phyloP scores from a whole-genome alignment of 345 rosid species.

The Syzygium jambos region DNA sequence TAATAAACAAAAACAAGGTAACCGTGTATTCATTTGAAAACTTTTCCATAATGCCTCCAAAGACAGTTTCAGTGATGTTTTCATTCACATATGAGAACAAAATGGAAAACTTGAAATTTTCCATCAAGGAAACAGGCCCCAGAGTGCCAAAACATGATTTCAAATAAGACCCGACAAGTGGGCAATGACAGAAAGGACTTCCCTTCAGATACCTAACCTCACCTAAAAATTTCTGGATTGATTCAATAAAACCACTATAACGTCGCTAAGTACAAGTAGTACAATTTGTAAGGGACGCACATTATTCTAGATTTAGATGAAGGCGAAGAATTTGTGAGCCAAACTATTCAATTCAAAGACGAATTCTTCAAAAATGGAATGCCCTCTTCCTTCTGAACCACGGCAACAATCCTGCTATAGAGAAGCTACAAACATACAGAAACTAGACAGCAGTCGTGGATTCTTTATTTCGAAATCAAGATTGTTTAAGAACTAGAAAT shows the following conservation, averaged over 20 bases:
- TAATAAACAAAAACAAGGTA: background rate
- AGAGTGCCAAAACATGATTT: background rate
- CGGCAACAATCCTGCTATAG: background rate
- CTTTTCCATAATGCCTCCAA: background rate
- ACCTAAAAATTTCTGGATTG: background rate
- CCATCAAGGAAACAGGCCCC: background rate
- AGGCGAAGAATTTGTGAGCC: background rate
- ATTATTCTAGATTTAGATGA: background rate
- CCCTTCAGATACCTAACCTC: background rate
- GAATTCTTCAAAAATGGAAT: background rate
- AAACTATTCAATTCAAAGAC: background rate
- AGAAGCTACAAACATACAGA: background rate
- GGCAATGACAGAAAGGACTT: background rate
- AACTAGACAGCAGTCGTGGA: background rate
- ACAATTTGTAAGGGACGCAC: background rate
- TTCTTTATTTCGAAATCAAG: background rate
- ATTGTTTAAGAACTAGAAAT: background rate
- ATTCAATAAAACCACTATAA: background rate
- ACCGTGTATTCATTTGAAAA: background rate
- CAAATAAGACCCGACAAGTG: background rate
- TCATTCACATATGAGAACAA: background rate
- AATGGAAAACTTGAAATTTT: background rate
- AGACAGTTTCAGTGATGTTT: background rate
- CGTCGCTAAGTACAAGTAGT: background rate
- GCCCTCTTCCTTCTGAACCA: background rate